Evolutionary conservation across 768 basidiomycete genomes (phyloP).

Genomic region (Tulasnella sp.): DNA sequence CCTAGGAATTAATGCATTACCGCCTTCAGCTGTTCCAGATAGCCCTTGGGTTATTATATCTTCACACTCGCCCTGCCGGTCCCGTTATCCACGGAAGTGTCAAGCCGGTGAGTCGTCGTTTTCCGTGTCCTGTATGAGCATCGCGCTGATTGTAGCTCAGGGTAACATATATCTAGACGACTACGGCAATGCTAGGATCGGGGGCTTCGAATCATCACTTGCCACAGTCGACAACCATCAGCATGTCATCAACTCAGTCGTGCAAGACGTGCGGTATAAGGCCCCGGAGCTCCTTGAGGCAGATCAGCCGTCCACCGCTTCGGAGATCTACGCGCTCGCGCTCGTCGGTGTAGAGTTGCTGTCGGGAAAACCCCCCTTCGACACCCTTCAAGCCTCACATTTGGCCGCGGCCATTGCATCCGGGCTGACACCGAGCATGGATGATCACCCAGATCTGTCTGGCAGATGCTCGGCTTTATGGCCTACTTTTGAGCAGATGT

Average conservation of each 20-base stretch:
- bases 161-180: neutral
- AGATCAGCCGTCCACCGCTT: neutral
- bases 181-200: neutral
- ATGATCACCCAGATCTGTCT: neutral
- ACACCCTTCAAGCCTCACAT: neutral
- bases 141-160: too few relatives aligned
- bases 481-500: neutral
- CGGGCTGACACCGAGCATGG: neutral
- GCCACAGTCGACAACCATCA: neutral
- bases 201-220: neutral
- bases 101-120: neutral
- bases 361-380: neutral
- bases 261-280: neutral
- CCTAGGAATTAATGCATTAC: neutral
- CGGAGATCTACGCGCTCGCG: conserved; percentile 1
- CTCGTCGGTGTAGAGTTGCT: neutral
- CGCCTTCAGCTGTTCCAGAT: neutral
- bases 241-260: neutral
- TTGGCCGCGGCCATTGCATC: neutral
- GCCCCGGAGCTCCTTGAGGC: conserved; percentile 3
- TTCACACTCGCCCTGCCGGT: neutral
- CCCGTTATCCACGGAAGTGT: conserved; percentile 4
- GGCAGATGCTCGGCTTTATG: neutral
- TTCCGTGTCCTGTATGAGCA: too few relatives aligned
- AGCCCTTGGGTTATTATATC: neutral